Evolutionary conservation across 805 yeast genomes (phyloP).

Genomic region (Lipomyces lipofer): DNA sequence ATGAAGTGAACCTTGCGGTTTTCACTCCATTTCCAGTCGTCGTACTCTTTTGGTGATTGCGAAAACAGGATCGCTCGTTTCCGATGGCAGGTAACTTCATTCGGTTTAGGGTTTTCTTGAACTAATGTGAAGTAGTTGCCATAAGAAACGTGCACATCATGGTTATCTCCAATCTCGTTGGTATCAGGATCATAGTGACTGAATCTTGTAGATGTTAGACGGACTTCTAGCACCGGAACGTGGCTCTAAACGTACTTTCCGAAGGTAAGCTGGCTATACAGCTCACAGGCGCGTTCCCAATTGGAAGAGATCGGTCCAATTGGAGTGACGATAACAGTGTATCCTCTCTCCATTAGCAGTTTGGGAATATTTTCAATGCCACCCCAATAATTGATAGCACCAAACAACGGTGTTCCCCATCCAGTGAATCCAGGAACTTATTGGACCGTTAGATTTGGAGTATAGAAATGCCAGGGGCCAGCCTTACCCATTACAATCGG

Average conservation of each 20-base stretch:
- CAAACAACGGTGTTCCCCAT: background rate
- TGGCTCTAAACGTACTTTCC: background rate
- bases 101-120: background rate
- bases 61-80: background rate
- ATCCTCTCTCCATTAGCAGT: background rate
- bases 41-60: background rate
- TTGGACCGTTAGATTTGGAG: background rate
- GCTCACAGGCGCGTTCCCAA: conserved; percentile 1
- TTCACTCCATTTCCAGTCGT: background rate
- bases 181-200: background rate
- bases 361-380: background rate
- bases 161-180: background rate
- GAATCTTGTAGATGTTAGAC: background rate
- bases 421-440: background rate
- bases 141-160: background rate
- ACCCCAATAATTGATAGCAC: background rate
- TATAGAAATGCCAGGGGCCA: background rate
- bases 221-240: background rate
- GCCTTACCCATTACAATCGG: background rate
- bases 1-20: background rate
- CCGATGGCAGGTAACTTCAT: background rate
- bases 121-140: background rate
- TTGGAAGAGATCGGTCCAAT: background rate
- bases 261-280: background rate
- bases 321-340: background rate